Percentiles rank a stretch among this genome's conserved stretches.
Conservation (phyloP, 495 filamentous ascomycete genomes). For the Daldinia concentrica region DNA sequence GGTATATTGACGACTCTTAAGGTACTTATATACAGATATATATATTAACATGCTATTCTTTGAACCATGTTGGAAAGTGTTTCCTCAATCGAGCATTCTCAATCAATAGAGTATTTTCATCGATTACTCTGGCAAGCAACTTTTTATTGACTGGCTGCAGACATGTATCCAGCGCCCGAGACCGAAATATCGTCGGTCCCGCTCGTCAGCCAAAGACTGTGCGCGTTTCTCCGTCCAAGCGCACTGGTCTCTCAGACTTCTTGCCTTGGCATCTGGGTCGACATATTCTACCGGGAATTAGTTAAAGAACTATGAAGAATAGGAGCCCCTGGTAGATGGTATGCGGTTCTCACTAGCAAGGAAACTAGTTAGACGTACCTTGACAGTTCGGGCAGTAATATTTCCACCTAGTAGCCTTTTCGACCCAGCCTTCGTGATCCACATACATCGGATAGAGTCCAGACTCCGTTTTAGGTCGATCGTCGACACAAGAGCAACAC, state of each 20-base stretch:
- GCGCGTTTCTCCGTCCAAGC: conserved; percentile 33
- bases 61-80: background rate
- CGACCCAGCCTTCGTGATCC: conserved; percentile 24
- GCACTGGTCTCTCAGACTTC: conserved; percentile 12
- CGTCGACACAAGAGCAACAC: conserved; percentile 31
- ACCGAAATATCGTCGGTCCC: conserved; percentile 21
- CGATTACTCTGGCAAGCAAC: conserved; percentile 13
- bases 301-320: background rate
- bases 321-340: background rate
- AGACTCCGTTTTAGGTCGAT: conserved; percentile 17
- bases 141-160: conserved; percentile 10
- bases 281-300: conserved; percentile 25
- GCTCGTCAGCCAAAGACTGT: conserved; percentile 25
- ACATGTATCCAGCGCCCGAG: conserved; percentile 28
- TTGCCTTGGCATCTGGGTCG: conserved; percentile 20
- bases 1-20: conserved; percentile 4
- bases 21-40: background rate
- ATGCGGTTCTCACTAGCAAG: background rate
- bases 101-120: background rate
- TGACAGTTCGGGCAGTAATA: conserved; percentile 28
- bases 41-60: background rate
- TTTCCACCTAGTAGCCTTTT: conserved; percentile 29
- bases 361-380: conserved; percentile 6
- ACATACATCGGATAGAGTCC: conserved; percentile 28
- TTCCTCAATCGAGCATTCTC: background rate